phyloP scores from a whole-genome alignment of 306 rosid genomes.

The Lupinus albus region DNA sequence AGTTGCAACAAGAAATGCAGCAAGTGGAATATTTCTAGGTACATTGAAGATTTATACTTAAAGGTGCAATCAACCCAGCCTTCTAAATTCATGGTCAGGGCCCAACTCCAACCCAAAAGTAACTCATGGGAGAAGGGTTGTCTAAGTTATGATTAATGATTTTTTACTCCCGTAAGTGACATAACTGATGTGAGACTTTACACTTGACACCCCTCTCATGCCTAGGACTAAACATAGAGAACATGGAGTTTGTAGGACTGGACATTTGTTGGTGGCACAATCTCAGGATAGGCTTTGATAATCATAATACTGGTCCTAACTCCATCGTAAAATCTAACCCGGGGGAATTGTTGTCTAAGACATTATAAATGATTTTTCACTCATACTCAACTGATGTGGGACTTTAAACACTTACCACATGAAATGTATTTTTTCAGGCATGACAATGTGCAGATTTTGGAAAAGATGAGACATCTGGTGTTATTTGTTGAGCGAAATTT shows the following conservation, averaged over 20 bases:
- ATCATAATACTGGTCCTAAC: too few species aligned
- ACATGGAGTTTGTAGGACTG: too few species aligned
- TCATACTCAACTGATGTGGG: neutral
- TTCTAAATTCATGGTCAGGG: slow-evolving; percentile 7
- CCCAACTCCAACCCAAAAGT: neutral
- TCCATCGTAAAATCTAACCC: too few species aligned
- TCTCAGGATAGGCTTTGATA: too few species aligned
- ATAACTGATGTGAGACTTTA: too few species aligned
- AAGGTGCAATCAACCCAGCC: slow-evolving; percentile 20
- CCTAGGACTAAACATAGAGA: too few species aligned
- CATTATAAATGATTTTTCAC: neutral
- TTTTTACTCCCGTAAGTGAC: too few species aligned
- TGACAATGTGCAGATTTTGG: slow-evolving; percentile 85
- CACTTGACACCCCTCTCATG: too few species aligned
- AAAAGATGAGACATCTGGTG: slow-evolving; percentile 88
- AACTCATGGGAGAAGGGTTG: too few species aligned
- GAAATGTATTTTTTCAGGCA: slow-evolving; percentile 66
- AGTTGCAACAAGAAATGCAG: slow-evolving; percentile 24
- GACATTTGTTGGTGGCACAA: too few species aligned
- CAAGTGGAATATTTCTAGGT: slow-evolving; percentile 35
- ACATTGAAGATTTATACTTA: slow-evolving; percentile 15
- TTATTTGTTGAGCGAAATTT: slow-evolving; percentile 78
- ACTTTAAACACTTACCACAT: neutral
- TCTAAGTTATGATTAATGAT: too few species aligned
- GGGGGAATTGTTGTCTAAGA: too few species aligned